Evolutionary conservation across 1,139 yeast genomes (phyloP).

Genomic region (Hansenula lynferdii): DNA sequence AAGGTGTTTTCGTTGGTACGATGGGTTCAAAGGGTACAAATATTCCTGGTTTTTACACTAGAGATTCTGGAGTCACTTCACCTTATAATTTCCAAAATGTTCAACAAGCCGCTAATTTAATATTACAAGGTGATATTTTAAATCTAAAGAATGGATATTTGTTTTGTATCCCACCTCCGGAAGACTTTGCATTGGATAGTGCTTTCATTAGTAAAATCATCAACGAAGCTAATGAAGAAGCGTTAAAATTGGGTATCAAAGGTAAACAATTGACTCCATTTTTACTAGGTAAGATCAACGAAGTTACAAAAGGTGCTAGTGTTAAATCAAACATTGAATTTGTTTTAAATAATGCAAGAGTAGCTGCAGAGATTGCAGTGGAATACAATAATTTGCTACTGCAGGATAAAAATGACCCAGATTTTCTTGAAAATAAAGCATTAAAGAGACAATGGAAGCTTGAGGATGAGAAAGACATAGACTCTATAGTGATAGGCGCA

Average conservation of each 20-base stretch:
- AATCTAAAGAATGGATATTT: slow-evolving; percentile 61
- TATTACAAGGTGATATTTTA: slow-evolving; percentile 48
- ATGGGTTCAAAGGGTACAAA: slow-evolving; percentile 42
- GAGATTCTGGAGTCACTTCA: slow-evolving; percentile 69
- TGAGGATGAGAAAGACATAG: too few species aligned
- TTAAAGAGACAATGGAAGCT: too few species aligned
- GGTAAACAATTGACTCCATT: slow-evolving; percentile 86
- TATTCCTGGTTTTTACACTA: slow-evolving; percentile 79
- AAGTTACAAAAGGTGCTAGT: slow-evolving; percentile 62
- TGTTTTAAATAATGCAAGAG: slow-evolving; percentile 69
- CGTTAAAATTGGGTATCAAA: slow-evolving; percentile 43
- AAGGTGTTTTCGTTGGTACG: slow-evolving; percentile 60
- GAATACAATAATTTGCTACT: slow-evolving; percentile 34
- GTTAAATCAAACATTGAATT: slow-evolving; percentile 69
- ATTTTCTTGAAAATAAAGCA: too few species aligned
- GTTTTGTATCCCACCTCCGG: slow-evolving; percentile 82
- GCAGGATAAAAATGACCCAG: too few species aligned
- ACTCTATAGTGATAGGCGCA: slow-evolving; percentile 61
- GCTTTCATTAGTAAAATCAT: slow-evolving; percentile 52
- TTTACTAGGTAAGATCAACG: slow-evolving; percentile 58
- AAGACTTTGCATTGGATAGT: slow-evolving; percentile 52
- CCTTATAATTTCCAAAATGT: slow-evolving; percentile 58
- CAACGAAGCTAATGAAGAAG: slow-evolving; percentile 52
- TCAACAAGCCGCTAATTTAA: slow-evolving; percentile 56
- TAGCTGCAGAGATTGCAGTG: slow-evolving; percentile 65